Conservation (phyloP, 225 moss, liverwort and hornwort genomes). For the Lunularia cruciata region DNA sequence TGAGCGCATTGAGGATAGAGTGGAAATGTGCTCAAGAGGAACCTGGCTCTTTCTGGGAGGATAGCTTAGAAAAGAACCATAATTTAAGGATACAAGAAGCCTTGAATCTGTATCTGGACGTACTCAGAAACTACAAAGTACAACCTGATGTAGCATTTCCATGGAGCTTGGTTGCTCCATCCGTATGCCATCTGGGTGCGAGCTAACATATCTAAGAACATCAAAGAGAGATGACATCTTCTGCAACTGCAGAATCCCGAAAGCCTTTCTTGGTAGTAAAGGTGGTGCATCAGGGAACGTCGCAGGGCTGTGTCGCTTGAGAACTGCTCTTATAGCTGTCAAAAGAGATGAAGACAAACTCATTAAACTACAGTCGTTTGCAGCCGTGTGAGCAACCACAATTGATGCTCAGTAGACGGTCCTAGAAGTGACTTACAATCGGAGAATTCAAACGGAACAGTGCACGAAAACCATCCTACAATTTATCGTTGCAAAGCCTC, state of each 20-base stretch:
- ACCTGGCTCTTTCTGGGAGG: too few species aligned
- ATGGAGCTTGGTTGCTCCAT: slow-evolving; percentile 62
- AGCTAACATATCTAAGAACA: slow-evolving; percentile 49
- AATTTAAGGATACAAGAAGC: background rate
- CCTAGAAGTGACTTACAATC: too few species aligned
- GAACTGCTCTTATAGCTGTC: slow-evolving; percentile 65
- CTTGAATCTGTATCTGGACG: too few species aligned
- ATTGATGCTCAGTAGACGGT: too few species aligned
- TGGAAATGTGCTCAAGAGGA: too few species aligned
- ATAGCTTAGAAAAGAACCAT: background rate
- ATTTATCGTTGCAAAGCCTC: too few species aligned
- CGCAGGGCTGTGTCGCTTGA: slow-evolving; percentile 47
- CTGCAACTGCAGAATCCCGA: slow-evolving; percentile 51
- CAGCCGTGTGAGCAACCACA: too few species aligned
- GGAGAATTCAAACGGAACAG: too few species aligned
- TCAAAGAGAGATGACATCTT: slow-evolving; percentile 60
- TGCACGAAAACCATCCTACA: too few species aligned
- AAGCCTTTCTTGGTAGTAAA: slow-evolving; percentile 55
- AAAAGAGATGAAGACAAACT: slow-evolving; percentile 3
- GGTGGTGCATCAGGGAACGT: slow-evolving; percentile 60
- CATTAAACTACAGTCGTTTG: too few species aligned
- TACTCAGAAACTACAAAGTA: background rate
- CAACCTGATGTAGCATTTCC: slow-evolving; percentile 69
- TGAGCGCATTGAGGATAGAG: too few species aligned
- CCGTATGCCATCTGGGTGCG: slow-evolving; percentile 44